Conservation (phyloP, 306 rosid species). For the Cicer chorassanicum region DNA sequence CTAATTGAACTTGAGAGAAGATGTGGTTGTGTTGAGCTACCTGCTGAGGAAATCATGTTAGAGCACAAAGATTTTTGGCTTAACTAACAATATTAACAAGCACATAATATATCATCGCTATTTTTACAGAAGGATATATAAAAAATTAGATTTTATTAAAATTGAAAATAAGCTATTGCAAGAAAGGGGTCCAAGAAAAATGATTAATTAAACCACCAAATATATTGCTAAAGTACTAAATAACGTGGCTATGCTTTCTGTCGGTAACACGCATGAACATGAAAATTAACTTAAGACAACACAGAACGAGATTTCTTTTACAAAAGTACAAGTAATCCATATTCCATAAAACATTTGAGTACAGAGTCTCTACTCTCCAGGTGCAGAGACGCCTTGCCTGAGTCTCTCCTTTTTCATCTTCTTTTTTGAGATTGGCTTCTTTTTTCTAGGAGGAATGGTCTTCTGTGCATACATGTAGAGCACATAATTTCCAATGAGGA, state of each 20-base stretch:
- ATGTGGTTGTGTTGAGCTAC: no score
- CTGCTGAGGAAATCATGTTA: no score
- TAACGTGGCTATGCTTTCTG: slow-evolving; percentile 31
- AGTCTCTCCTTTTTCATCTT: slow-evolving; percentile 91
- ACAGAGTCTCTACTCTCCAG: slow-evolving; percentile 76
- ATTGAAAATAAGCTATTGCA: not conserved
- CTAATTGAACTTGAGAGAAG: no score
- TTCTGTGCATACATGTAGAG: slow-evolving; percentile 86
- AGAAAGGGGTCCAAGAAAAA: not conserved
- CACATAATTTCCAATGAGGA: slow-evolving; percentile 78
- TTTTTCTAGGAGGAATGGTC: slow-evolving; percentile 79
- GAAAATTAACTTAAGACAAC: slow-evolving; percentile 41
- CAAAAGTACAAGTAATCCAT: slow-evolving; percentile 45
- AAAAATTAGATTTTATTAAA: not conserved
- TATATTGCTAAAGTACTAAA: slow-evolving; percentile 21
- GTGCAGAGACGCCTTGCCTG: slow-evolving; percentile 98
- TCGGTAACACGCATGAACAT: slow-evolving; percentile 14
- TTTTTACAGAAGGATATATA: not conserved
- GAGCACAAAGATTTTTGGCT: no score
- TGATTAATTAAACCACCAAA: slow-evolving; percentile 18
- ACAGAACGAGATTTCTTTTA: slow-evolving; percentile 34
- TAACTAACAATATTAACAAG: not conserved
- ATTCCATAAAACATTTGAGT: slow-evolving; percentile 29
- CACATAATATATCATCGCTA: not conserved
- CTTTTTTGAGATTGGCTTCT: slow-evolving; percentile 96